Evolutionary conservation across 108 stramenopile genomes (phyloP).

Genomic region (Mayamaea pseudoterrestris): DNA sequence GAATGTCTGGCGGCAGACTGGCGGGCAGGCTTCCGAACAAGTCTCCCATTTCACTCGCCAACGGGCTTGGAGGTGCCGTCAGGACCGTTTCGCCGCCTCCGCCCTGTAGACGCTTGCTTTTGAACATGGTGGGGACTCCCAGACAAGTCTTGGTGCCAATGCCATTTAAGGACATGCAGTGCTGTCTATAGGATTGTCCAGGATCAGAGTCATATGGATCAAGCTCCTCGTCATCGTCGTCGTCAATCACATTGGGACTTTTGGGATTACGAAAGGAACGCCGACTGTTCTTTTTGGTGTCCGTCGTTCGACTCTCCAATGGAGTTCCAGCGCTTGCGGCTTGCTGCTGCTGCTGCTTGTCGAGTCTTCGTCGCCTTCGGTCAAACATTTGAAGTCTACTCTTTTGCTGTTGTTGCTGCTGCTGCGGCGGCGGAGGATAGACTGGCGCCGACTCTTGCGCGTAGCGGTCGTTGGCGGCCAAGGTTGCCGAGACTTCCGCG

Average conservation of each 20-base stretch:
- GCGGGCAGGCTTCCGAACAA: constrained; percentile 13
- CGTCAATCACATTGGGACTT: constrained; percentile 7
- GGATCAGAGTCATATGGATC: constrained; percentile 55
- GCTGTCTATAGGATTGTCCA: constrained; percentile 44
- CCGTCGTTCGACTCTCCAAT: no score
- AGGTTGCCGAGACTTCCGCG: no score
- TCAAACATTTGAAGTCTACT: no score
- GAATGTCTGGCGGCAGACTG: constrained; percentile 23
- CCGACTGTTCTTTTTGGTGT: no score
- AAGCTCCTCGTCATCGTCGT: constrained; percentile 14
- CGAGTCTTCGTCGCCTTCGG: no score
- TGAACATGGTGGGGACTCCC: constrained; percentile 25
- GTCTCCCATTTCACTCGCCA: constrained; percentile 19
- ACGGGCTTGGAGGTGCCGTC: constrained; percentile 27
- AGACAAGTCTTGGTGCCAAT: constrained; percentile 23
- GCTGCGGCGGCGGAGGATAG: no score
- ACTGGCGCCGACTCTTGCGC: no score
- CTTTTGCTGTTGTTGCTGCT: no score
- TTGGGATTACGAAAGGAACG: no score
- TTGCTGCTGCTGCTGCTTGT: no score
- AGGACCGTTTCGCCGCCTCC: constrained; percentile 2
- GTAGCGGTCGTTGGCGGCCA: no score
- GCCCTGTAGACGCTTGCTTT: constrained; percentile 4
- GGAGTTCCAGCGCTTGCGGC: no score
- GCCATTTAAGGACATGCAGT: constrained; percentile 33